Conservation (phyloP, 345 rosid genomes). For the Hibiscus trionum region DNA sequence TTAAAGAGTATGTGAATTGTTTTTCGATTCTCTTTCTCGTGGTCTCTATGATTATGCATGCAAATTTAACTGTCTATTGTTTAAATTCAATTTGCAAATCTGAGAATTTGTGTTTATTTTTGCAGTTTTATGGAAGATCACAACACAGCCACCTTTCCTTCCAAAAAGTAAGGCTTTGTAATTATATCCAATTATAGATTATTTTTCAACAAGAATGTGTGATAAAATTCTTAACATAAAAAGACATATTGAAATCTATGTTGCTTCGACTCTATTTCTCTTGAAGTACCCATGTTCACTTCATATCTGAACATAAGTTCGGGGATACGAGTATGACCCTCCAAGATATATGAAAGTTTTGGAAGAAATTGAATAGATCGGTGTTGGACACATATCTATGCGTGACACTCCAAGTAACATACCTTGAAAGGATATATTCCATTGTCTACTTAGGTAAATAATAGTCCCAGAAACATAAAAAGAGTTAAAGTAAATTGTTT, state of each 20-base stretch:
- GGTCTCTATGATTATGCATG: neutral
- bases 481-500: neutral
- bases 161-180: slow-evolving; percentile 68
- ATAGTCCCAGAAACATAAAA: neutral
- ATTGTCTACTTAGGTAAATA: neutral
- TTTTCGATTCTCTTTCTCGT: neutral
- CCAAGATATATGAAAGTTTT: neutral
- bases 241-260: neutral
- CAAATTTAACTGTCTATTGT: neutral
- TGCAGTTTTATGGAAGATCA: slow-evolving; percentile 97
- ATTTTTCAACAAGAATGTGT: slow-evolving; percentile 6
- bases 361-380: neutral
- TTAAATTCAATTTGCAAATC: neutral
- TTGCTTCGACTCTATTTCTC: neutral
- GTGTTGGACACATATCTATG: neutral
- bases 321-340: neutral
- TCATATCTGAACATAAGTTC: neutral
- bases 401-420: neutral
- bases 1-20: slow-evolving; percentile 53
- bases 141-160: slow-evolving; percentile 93
- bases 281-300: neutral
- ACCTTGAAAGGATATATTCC: neutral
- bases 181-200: slow-evolving; percentile 1
- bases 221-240: neutral
- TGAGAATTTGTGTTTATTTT: neutral